Conservation (phyloP, 139 green algal genomes). For the Microglena sp. region DNA sequence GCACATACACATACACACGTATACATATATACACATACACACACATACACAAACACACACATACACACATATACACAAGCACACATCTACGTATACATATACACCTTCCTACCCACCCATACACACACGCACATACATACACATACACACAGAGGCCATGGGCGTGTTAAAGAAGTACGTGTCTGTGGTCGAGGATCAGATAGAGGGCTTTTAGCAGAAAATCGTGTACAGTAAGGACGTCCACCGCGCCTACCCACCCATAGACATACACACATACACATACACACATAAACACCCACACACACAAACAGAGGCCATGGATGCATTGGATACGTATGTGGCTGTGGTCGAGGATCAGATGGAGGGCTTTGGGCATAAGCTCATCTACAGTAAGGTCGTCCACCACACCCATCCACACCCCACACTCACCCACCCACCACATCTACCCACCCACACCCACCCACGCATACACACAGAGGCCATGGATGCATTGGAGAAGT, state of each 20-base stretch:
- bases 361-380: slow-evolving; percentile 22
- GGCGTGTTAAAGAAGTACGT: too few relatives aligned
- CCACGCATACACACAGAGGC: slow-evolving; percentile 47
- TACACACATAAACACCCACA: not conserved
- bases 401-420: too few relatives aligned
- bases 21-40: not conserved
- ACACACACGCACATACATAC: not conserved
- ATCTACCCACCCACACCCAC: not conserved
- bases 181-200: too few relatives aligned
- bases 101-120: not conserved
- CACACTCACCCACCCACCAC: not conserved
- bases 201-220: too few relatives aligned
- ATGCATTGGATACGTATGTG: slow-evolving; percentile 53
- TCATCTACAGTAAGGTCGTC: too few relatives aligned
- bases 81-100: not conserved
- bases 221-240: too few relatives aligned
- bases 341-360: slow-evolving; percentile 36
- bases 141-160: not conserved
- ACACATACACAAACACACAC: not conserved
- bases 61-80: not conserved
- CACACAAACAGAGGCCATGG: slow-evolving; percentile 41
- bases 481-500: slow-evolving; percentile 55
- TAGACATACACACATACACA: not conserved
- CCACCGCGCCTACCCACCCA: not conserved
- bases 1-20: not conserved